Base-by-base conservation (phyloP, 352 stramenopile genomes). In the Globisporangium camurandrum region DNA sequence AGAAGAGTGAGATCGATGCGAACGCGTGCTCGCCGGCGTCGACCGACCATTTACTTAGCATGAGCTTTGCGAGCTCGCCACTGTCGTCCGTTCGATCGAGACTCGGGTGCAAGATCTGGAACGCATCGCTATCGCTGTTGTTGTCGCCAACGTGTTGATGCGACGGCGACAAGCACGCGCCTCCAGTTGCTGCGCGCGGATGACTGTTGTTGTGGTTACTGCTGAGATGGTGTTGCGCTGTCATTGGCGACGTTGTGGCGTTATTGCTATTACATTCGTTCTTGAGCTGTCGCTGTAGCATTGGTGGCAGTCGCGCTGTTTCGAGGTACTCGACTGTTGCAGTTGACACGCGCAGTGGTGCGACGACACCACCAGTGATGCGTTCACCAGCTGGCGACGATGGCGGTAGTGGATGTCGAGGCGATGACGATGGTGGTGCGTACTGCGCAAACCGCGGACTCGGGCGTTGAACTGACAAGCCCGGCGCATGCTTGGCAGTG, bases 21-120 rank as follows among this genome's bases (percentile, higher is more conserved):
- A 86, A 89, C 9, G 62, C 49, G 17, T 71, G 42, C 47, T 89
- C 75, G 12, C 71, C 70, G 1, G 63, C 48, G 47, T 86, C 56
- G 1, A 81, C 54, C 4, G 77, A 89, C 77, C 77, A 89, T n/a
- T 78, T 68, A 65, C 54, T 71, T 17, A 87, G 63, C 64, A 89
- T 59, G 22, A 86, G 51, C 24, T 67, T 56, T 16, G 74, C 76
- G 28, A 86, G 61, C 40, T 86, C 75, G 31, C 69, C 77, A 10
- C 48, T 77, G 34, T 84, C 66, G 46, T 86, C 75, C 27, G 56
- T 64, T 11, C 71, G 37, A 45, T 87, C 75, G 17, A 89, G 61
- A 34, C 50, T 69, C 31, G 77, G 75, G 23, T 86, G 77, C 22
- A 89, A 45, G 12, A 85, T 58, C 7, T 63, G 60, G 36, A 88